Evolutionary conservation across 352 stramenopile species (phyloP), one percentile per base, ranked within the genome.

Genomic region (Globisporangium solare): DNA sequence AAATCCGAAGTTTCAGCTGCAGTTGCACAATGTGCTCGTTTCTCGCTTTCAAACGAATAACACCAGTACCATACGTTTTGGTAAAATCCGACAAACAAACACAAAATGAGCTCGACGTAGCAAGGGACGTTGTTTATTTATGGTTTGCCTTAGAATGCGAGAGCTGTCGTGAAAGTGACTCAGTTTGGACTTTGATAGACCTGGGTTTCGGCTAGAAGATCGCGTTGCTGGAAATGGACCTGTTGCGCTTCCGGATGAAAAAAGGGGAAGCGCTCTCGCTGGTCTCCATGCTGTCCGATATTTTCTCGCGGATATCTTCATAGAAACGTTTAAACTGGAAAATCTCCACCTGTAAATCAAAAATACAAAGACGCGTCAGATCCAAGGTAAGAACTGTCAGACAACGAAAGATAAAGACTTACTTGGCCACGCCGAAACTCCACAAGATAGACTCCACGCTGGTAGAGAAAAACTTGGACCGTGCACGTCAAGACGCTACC

Each of bases 301-400:
- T 73, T 24, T 80, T 73, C 13, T 70, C 68, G 37, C 80, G 83
- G 17, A 94, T 79, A 37, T 88, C 79, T 60, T 94, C 76, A 61
- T 92, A 94, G 54, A 92, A 94, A 46, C 84, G 79, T 61, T 94
- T 92, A 63, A 94, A 94, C 59, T 88, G 70, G 56, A 94, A 94
- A 50, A 92, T 91, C 60, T 94, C 84, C 13, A 92, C 63, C 82
- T 94, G 58, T 1, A 55, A 15, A 47, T 45, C 10, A 18, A 45
- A 53, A 42, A 47, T 27, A 67, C 1, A 62, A 40, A 51, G n/a
- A n/a, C n/a, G 54, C 17, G 31, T 8, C 2, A 46, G 20, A 40
- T 14, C 17, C n/a, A 21, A 37, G 6, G 20, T 20, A 18, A 22
- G 7, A 45, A 24, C 20, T 18, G 46, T 18, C 18, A 12, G 27